A percentile compares a stretch with the other conserved stretches of the same genome.
phyloP scores from a whole-genome alignment of 352 stramenopile species.

The Pythium oligandrum region DNA sequence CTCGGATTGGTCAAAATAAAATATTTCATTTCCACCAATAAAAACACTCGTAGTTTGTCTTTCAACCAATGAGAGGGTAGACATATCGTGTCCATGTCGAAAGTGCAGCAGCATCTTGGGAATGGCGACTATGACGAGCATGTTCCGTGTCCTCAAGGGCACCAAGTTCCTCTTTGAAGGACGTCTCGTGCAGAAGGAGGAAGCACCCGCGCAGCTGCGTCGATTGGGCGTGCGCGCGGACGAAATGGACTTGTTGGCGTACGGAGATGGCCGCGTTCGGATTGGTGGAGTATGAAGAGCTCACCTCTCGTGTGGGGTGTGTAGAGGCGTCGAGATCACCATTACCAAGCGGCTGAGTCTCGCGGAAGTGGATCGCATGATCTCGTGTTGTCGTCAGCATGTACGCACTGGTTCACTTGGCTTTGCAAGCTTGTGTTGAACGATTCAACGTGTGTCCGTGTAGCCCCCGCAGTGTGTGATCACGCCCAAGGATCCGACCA shows the following conservation, averaged over 20 bases:
- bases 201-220: constrained; percentile 17
- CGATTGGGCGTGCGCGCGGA: constrained; percentile 21
- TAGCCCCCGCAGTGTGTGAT: constrained; percentile 57
- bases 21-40: constrained; percentile 4
- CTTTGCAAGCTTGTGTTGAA: not conserved
- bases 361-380: constrained; percentile 49
- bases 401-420: constrained; percentile 16
- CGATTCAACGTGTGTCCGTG: not conserved
- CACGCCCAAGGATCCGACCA: constrained; percentile 20
- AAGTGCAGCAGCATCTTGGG: not conserved
- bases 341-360: constrained; percentile 61
- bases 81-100: no score
- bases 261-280: constrained; percentile 7
- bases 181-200: constrained; percentile 12
- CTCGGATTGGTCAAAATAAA: constrained; percentile 8
- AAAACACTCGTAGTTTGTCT: not conserved
- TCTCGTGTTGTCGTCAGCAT: constrained; percentile 41
- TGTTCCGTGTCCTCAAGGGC: constrained; percentile 56
- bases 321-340: constrained; percentile 36
- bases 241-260: constrained; percentile 44
- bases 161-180: constrained; percentile 68
- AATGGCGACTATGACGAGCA: no score
- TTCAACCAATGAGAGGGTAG: no score
- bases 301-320: not conserved
- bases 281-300: not conserved